Percentiles rank a stretch among this genome's conserved stretches.
phyloP scores from a whole-genome alignment of 768 basidiomycete species.

The Amanita pseudoporphyria region DNA sequence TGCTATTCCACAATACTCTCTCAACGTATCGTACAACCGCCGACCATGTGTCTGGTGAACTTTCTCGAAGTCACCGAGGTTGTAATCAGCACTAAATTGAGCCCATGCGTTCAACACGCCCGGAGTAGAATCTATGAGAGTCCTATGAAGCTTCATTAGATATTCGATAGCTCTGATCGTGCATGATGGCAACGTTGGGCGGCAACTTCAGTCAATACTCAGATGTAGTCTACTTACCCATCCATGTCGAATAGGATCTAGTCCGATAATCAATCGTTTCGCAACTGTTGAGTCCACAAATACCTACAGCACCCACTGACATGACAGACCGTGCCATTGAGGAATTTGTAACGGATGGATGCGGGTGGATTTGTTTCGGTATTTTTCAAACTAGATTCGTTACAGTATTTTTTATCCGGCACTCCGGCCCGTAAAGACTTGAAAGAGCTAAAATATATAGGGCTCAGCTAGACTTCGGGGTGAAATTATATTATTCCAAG shows the following conservation, averaged over 20 bases:
- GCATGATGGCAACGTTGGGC: not conserved
- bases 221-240: slow-evolving; percentile 31
- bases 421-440: not conserved
- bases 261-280: not conserved
- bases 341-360: not conserved
- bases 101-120: slow-evolving; percentile 76
- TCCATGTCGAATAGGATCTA: slow-evolving; percentile 67
- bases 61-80: slow-evolving; percentile 37
- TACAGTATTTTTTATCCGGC: not conserved
- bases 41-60: slow-evolving; percentile 67
- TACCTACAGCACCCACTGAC: slow-evolving; percentile 43
- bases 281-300: not conserved
- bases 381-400: no score
- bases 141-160: slow-evolving; percentile 28
- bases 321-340: slow-evolving; percentile 19
- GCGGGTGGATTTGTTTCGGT: not conserved
- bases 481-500: not conserved
- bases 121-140: slow-evolving; percentile 75
- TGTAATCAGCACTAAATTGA: slow-evolving; percentile 54
- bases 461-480: not conserved
- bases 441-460: not conserved
- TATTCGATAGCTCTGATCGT: not conserved
- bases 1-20: slow-evolving; percentile 53
- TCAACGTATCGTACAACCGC: slow-evolving; percentile 65
- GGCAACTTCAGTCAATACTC: not conserved